Evolutionary conservation across 768 basidiomycete species (phyloP).

Genomic region (Clitopilus hobsonii): DNA sequence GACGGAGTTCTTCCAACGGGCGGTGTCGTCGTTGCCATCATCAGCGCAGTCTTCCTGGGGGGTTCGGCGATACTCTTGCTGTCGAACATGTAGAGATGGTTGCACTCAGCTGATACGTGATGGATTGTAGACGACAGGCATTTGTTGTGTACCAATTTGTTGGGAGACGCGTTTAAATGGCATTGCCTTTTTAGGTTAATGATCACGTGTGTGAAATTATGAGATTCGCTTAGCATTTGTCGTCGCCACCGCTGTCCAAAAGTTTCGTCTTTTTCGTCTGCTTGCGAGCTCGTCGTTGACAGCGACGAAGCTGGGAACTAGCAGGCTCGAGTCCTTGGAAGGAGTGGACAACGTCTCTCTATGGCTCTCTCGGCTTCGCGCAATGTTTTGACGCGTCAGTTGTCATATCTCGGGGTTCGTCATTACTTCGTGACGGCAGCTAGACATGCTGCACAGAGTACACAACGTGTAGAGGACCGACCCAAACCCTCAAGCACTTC

Average conservation of each 20-base stretch:
- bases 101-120: background rate
- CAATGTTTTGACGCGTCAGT: slow-evolving; percentile 2
- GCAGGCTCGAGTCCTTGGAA: too few species aligned
- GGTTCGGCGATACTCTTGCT: slow-evolving; percentile 44
- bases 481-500: slow-evolving; percentile 6
- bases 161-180: background rate
- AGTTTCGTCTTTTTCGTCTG: background rate
- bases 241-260: background rate
- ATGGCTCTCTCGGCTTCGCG: background rate
- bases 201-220: slow-evolving; percentile 1
- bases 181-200: background rate
- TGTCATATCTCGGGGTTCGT: slow-evolving; percentile 11
- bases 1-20: slow-evolving; percentile 39
- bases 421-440: slow-evolving; percentile 14
- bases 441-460: slow-evolving; percentile 9
- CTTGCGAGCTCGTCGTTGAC: too few species aligned
- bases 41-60: slow-evolving; percentile 41
- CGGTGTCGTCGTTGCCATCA: slow-evolving; percentile 40
- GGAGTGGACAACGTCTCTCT: background rate
- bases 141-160: slow-evolving; percentile 3
- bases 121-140: slow-evolving; percentile 3
- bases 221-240: background rate
- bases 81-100: slow-evolving; percentile 40
- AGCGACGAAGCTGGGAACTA: too few species aligned
- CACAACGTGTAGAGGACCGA: slow-evolving; percentile 4